Evolutionary conservation across 2,329 filamentous ascomycete species (phyloP), one percentile per base, ranked within the genome.

Genomic region (Arthrobotrys sphaeroides): DNA sequence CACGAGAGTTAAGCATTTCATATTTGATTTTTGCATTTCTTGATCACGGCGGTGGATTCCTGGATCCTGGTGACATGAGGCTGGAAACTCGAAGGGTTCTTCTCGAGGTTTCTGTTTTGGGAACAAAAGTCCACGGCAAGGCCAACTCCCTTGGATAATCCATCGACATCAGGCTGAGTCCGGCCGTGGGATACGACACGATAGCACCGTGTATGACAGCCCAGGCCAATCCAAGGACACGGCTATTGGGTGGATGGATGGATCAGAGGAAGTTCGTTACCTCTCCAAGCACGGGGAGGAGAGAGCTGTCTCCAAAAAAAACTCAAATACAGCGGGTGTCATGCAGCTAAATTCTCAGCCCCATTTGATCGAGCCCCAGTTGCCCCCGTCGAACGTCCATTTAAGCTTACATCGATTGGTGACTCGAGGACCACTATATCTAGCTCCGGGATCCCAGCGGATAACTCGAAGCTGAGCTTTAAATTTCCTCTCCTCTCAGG

Each of bases 281-380:
- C n/a, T n/a, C 26, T 10, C 42, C 38, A 64, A 45, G 22, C 5
- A 36, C 9, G 24, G 38, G 24, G 60, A 20, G 24, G 33, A 22
- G 62, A 59, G 18, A 18, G 24, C 38, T 42, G 36, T 24, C 47
- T 38, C n/a, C 33, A 45, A 68, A 74, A 74, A 74, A 68, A 67
- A 62, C 70, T 68, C 70, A 68, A 74, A 74, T 62, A 62, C 43
- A 42, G 70, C 70, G 60, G 60, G 60, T 61, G 53, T 61, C 22
- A 67, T 67, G 69, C 70, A 62, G 62, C 55, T 74, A 67, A 67
- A 68, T 74, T 74, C 70, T 74, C 70, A 74, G 70, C 70, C 70
- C 70, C 70, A 74, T 55, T 40, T 5, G 36, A 40, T 72, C 45
- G 57, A 64, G 57, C 47, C 28, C 18, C 12, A 38, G 38, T 45